A percentile compares a stretch with the other conserved stretches of the same genome.
phyloP scores from a whole-genome alignment of 306 rosid species.

The Cucumis sativus region DNA sequence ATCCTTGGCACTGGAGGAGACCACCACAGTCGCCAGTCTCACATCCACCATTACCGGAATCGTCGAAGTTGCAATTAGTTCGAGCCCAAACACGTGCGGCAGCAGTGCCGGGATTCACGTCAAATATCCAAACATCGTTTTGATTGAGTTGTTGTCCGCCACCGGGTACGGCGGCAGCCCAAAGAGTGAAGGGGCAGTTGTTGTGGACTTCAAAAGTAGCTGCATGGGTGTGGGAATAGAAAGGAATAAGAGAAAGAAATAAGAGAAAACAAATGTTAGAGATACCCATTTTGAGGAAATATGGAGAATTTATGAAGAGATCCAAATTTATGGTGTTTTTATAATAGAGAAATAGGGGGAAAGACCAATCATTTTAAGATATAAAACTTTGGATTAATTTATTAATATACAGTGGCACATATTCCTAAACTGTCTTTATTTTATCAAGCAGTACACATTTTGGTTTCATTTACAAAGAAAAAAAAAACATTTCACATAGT shows the following conservation, averaged over 20 bases:
- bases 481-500: no score
- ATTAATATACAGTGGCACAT: no score
- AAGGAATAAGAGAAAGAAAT: background rate
- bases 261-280: background rate
- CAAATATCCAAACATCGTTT: conserved; percentile 26
- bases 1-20: conserved; percentile 18
- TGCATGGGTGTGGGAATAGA: conserved; percentile 4
- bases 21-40: conserved; percentile 49
- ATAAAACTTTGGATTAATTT: background rate
- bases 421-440: no score
- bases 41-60: conserved; percentile 30
- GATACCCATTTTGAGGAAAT: background rate
- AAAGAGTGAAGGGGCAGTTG: conserved; percentile 34
- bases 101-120: conserved; percentile 15
- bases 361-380: background rate
- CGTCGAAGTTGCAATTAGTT: conserved; percentile 49
- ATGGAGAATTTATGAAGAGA: background rate
- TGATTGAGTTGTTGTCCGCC: conserved; percentile 36
- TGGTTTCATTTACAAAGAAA: no score
- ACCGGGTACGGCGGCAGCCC: conserved; percentile 42
- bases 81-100: conserved; percentile 52
- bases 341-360: background rate
- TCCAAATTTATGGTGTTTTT: background rate
- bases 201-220: conserved; percentile 32
- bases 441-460: no score